Percentiles rank a stretch among this genome's conserved stretches.
These are phyloP conservation scores for Miscanthus lutarioriparius DNA, from an alignment of 176 grass and related monocot genomes.

Conservation along the genomic window DNA sequence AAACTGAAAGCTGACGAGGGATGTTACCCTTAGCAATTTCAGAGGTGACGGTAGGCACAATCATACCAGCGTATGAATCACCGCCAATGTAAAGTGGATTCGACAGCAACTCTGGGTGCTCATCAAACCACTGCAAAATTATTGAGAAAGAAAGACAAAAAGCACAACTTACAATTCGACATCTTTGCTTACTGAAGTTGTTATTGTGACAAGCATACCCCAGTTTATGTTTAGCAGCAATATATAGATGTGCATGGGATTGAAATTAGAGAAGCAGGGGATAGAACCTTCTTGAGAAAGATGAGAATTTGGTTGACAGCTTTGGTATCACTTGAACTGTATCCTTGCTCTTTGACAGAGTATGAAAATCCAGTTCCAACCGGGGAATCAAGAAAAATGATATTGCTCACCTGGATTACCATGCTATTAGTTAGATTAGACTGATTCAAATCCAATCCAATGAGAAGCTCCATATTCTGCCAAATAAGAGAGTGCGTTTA, in stretches of 20 bases:
- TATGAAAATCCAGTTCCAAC: constrained; percentile 75
- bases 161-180: not conserved
- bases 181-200: not conserved
- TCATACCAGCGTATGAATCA: constrained; percentile 63
- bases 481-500: not conserved
- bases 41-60: constrained; percentile 49
- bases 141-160: not conserved
- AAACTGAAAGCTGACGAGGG: not conserved
- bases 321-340: constrained; percentile 39
- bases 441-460: not conserved
- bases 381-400: constrained; percentile 76
- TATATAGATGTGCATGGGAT: not conserved
- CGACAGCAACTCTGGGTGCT: constrained; percentile 51
- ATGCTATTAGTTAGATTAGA: not conserved
- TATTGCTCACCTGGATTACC: constrained; percentile 42
- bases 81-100: constrained; percentile 74
- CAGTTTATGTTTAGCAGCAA: not conserved
- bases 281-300: constrained; percentile 65
- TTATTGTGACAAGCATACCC: not conserved
- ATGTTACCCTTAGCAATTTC: constrained; percentile 41
- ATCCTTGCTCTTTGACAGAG: constrained; percentile 28
- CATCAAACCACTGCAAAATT: constrained; percentile 52
- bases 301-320: constrained; percentile 37
- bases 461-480: not conserved
- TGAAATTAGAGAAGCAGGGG: not conserved